Conservation (phyloP, 116 monocot species). For the Iris pallida region DNA sequence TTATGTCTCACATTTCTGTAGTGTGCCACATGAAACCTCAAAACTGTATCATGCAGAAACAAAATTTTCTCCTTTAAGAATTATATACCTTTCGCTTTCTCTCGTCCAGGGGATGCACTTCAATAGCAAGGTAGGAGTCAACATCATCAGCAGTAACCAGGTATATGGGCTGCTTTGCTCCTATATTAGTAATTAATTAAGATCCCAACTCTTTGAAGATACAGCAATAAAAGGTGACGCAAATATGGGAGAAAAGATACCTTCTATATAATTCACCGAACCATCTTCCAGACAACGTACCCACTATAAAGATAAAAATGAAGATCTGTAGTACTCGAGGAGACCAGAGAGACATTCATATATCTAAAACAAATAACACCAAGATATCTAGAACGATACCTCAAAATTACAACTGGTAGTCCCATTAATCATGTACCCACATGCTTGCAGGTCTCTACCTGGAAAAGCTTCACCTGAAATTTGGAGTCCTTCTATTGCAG, state of each 20-base stretch:
- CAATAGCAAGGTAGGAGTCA: constrained; percentile 86
- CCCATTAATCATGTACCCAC: constrained; percentile 84
- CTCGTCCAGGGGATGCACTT: constrained; percentile 91
- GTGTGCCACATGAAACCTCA: not conserved
- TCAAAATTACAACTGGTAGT: constrained; percentile 97
- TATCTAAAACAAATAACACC: not conserved
- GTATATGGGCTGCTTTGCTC: constrained; percentile 87
- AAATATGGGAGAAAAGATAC: constrained; percentile 31
- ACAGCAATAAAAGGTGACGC: not conserved
- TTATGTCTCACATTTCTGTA: too few relatives aligned
- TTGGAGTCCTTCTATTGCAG: constrained; percentile 84
- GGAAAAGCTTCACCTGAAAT: constrained; percentile 96
- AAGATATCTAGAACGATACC: constrained; percentile 27
- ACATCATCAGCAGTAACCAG: constrained; percentile 98
- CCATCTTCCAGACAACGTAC: constrained; percentile 93
- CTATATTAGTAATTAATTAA: constrained; percentile 28
- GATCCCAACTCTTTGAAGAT: constrained; percentile 5
- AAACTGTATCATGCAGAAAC: not conserved
- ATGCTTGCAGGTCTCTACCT: constrained; percentile 79
- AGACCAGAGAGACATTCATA: constrained; percentile 4
- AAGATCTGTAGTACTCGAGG: constrained; percentile 10
- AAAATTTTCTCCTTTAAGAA: not conserved
- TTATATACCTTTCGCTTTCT: constrained; percentile 79
- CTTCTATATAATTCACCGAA: constrained; percentile 85
- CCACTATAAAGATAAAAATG: constrained; percentile 56